These are phyloP conservation scores for Irpex sp. DNA, from an alignment of 1,284 basidiomycete genomes.

Conservation along the genomic window DNA sequence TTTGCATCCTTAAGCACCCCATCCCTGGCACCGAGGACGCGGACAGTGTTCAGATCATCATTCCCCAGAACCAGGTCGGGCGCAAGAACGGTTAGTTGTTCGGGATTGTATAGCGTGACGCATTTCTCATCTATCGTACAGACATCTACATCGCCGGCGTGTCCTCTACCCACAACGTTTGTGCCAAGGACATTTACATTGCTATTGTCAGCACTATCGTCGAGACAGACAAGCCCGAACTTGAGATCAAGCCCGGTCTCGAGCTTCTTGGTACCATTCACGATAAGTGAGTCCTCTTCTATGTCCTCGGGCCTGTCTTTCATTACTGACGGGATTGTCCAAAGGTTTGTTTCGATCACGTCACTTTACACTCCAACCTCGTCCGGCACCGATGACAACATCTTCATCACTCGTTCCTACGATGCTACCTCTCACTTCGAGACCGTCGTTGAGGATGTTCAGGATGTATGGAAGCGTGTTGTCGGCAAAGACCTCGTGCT, in stretches of 20 bases:
- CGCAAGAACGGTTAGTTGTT: conserved; percentile 81
- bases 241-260: conserved; percentile 89
- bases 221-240: conserved; percentile 90
- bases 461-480: conserved; percentile 88
- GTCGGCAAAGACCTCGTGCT: conserved; percentile 70
- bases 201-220: conserved; percentile 99
- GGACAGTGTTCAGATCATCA: conserved; percentile 96
- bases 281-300: conserved; percentile 71
- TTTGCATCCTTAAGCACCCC: conserved; percentile 97
- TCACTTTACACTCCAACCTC: conserved; percentile 89
- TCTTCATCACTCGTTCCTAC: conserved; percentile 97
- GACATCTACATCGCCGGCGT: conserved; percentile 99
- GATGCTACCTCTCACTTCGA: conserved; percentile 99
- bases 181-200: conserved; percentile 90
- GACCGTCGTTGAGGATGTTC: conserved; percentile 93
- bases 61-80: conserved; percentile 97
- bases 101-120: not conserved
- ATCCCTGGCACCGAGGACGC: conserved; percentile 96
- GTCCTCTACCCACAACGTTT: conserved; percentile 95
- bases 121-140: conserved; percentile 27
- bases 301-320: not conserved
- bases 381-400: conserved; percentile 76
- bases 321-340: not conserved
- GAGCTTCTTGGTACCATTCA: conserved; percentile 89
- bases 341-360: conserved; percentile 85